A percentile compares a stretch with the other conserved stretches of the same genome.
Evolutionary conservation across 2,329 filamentous ascomycete species (phyloP).

Genomic region (Talaromyces funiculosus): DNA sequence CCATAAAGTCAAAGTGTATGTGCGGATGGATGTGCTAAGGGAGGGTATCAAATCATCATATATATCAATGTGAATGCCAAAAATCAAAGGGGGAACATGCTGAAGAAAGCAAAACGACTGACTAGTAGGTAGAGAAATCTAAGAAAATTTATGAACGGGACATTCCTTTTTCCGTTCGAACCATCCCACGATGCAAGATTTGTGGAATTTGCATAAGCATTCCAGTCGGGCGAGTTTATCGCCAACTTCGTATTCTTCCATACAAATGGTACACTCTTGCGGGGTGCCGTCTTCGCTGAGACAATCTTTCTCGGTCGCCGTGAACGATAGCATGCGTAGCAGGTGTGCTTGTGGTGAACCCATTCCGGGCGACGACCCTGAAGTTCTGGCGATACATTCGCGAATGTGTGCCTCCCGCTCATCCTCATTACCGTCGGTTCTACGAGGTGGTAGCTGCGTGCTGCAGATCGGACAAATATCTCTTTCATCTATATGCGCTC

Average conservation of each 20-base stretch:
- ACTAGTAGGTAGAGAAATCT: neutral
- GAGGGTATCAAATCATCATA: slow-evolving; percentile 10
- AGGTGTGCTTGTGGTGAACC: slow-evolving; percentile 18
- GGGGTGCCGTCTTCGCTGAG: slow-evolving; percentile 47
- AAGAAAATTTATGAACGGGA: slow-evolving; percentile 51
- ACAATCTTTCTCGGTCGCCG: slow-evolving; percentile 60
- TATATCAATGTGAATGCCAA: slow-evolving; percentile 2
- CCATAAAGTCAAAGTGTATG: neutral
- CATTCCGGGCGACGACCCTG: slow-evolving; percentile 18
- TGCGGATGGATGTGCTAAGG: neutral
- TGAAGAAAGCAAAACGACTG: neutral
- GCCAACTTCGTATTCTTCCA: slow-evolving; percentile 59
- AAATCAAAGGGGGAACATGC: neutral
- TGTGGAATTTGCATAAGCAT: slow-evolving; percentile 61
- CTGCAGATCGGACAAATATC: slow-evolving; percentile 46
- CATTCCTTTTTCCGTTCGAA: slow-evolving; percentile 55
- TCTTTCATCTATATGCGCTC: slow-evolving; percentile 31
- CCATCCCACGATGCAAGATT: slow-evolving; percentile 56
- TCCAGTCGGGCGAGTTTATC: slow-evolving; percentile 56
- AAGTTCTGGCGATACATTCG: slow-evolving; percentile 38
- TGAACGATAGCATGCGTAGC: slow-evolving; percentile 44
- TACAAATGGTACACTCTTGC: slow-evolving; percentile 59
- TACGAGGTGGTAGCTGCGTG: slow-evolving; percentile 33
- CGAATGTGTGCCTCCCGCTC: slow-evolving; percentile 42
- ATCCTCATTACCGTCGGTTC: slow-evolving; percentile 33